Evolutionary conservation across 306 rosid species (phyloP), one percentile per base, ranked within the genome.

Genomic region (Lagenaria siceraria): DNA sequence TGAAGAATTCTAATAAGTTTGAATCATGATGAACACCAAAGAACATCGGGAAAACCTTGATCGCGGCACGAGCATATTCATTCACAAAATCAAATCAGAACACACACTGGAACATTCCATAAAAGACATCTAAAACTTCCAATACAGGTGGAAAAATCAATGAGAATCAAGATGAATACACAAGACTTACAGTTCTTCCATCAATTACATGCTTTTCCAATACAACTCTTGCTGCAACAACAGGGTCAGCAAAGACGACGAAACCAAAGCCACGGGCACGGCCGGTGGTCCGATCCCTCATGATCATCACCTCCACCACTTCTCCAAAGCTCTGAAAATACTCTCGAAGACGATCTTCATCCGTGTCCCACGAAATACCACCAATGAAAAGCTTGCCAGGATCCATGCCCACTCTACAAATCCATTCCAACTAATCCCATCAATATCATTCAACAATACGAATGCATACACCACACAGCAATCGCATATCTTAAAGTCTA

Each of bases 251-350:
- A 78, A 94, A 94, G 81, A 92, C 93, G 51, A 94, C 90, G 78
- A 94, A 94, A 66, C 98, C 97, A 31, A 94, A 94, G 68, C 98
- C 98, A 35, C 98, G 94, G 38, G 97, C 98, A 81, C 98, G 90
- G 27, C 98, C 96, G 1, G 98, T 92, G 73, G 97, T 86, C 86
- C 97, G 97, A 90, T 94, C 98, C 89, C 92, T 94, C 98, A 94
- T 94, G 79, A 94, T 94, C 88, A 94, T 91, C 14, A 96, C 95
- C 78, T 94, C 97, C 79, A 90, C 89, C 62, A 94, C 96, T 80
- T 92, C 97, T 18, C 98, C 98, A 72, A 84, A 94, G 25, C 83
- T 62, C 81, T 87, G 87, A 84, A 94, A 94, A 83, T 94, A 92
- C 84, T 94, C 96, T 78, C 90, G 88, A 65, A 94, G 95, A 55